Base-by-base conservation (phyloP, 345 rosid genomes). In the Eutrema yunnanense region DNA sequence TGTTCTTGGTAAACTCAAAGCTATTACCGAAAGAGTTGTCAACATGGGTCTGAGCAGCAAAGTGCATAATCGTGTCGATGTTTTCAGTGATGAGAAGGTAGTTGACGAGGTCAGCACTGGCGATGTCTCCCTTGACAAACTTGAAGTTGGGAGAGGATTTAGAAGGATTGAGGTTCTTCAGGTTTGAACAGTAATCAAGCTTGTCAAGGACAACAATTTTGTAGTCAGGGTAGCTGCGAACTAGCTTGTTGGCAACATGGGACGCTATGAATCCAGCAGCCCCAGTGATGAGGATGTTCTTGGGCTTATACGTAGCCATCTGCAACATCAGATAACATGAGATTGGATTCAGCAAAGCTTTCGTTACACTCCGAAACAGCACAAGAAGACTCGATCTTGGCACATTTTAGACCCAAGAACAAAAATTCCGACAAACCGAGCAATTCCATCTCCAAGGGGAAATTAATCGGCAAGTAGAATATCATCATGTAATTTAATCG, bases 51-150 rank as follows among this genome's bases (percentile, higher is more conserved):
- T 91, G 96, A 30, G 97, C 96, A 6, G 96, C 97, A 76, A 91
- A 91, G 76, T 91, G 97, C 97, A 91, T 91, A 43, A 91, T 91
- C 2, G 97, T 91, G 82, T 91, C 97, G 6, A 91, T 88, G 42
- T 83, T 80, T 73, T 91, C 97, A 3, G 97, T 88, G 81, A 91
- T 88, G 71, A 89, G 96, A 62, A 91, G 96, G 84, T 83, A 91
- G 85, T 91, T 91, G 65, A 91, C 97, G 29, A 91, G 97, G 52
- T 91, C 97, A 65, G 91, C 97, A 76, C 97, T 89, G 56, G 84
- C 96, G 5, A 91, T 83, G 57, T 91, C 92, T 48, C 96, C 96
- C 82, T 91, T 89, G 9, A 87, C 87, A 58, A 84, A 87, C 87
- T 91, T 91, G 77, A 91, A 89, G 73, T 91, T 89, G 2, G 96